phyloP scores from a whole-genome alignment of 352 stramenopile genomes.

The Globisporangium alternatum region DNA sequence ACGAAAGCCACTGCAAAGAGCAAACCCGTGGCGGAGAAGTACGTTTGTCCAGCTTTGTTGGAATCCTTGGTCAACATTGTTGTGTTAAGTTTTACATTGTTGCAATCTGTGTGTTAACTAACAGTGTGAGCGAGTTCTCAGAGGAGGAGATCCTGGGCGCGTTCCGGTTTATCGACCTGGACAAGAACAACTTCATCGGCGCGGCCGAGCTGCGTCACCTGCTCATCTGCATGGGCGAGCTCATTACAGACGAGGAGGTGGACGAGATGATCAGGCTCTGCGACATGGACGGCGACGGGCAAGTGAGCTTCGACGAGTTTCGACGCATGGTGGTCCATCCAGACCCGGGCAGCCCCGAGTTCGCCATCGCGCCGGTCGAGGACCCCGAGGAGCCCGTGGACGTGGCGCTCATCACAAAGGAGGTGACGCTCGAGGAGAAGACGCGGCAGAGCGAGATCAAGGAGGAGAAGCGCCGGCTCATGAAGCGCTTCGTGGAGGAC shows the following conservation, averaged over 20 bases:
- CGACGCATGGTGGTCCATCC: conserved; percentile 87
- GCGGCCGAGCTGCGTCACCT: conserved; percentile 91
- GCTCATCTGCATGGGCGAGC: conserved; percentile 94
- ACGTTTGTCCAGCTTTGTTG: not conserved
- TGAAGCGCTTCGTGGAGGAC: conserved; percentile 70
- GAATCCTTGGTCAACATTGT: not conserved
- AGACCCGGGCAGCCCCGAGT: conserved; percentile 81
- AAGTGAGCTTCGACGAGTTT: conserved; percentile 92
- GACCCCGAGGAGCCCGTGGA: conserved; percentile 22
- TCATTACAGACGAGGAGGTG: conserved; percentile 94
- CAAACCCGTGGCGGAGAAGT: conserved; percentile 32
- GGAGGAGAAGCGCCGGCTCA: conserved; percentile 65
- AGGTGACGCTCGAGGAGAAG: conserved; percentile 50
- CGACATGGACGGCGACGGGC: conserved; percentile 90
- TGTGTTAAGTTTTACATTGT: not conserved
- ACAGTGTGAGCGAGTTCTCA: conserved; percentile 71
- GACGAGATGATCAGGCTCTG: conserved; percentile 93
- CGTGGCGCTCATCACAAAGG: conserved; percentile 29
- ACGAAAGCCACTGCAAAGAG: conserved; percentile 17
- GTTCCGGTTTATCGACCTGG: conserved; percentile 92
- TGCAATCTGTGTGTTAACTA: not conserved
- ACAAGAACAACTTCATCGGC: conserved; percentile 93
- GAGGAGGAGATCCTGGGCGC: conserved; percentile 91
- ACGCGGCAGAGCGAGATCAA: conserved; percentile 54
- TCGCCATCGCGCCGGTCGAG: conserved; percentile 40